phyloP scores from a whole-genome alignment of 73 alveolate genomes.

The Symbiodinium pilosum region DNA sequence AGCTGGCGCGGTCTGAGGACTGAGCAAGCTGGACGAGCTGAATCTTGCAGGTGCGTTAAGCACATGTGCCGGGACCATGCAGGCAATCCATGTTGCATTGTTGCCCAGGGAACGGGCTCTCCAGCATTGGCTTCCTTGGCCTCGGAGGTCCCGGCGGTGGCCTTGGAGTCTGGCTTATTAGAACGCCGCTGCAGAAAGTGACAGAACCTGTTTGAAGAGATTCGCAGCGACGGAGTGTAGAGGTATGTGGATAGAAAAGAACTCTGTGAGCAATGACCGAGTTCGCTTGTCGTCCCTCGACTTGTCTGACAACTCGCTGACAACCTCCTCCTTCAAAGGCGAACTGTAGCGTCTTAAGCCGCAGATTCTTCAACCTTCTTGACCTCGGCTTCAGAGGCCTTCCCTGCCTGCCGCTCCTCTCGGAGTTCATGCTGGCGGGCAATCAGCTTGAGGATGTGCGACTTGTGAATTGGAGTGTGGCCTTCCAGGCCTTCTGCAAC shows the following conservation, averaged over 20 bases:
- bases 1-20: not conserved
- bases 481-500: too few relatives aligned
- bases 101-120: slow-evolving; percentile 47
- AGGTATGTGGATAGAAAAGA: too few relatives aligned
- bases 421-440: slow-evolving; percentile 70
- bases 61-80: not conserved
- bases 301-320: slow-evolving; percentile 43
- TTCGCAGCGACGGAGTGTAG: too few relatives aligned
- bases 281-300: slow-evolving; percentile 68
- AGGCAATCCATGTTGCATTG: not conserved
- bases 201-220: too few relatives aligned
- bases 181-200: not conserved
- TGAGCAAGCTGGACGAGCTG: slow-evolving; percentile 75
- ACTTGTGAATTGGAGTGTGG: not conserved
- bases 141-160: slow-evolving; percentile 11
- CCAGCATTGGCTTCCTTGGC: slow-evolving; percentile 30
- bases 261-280: not conserved
- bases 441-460: slow-evolving; percentile 25
- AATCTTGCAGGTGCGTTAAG: slow-evolving; percentile 20
- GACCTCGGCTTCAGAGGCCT: slow-evolving; percentile 26
- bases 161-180: not conserved
- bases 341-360: not conserved
- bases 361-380: too few relatives aligned
- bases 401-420: slow-evolving; percentile 30
- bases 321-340: slow-evolving; percentile 64